These are phyloP conservation scores for Strobilomyces confusus DNA, from an alignment of 768 basidiomycete genomes.

Conservation along the genomic window DNA sequence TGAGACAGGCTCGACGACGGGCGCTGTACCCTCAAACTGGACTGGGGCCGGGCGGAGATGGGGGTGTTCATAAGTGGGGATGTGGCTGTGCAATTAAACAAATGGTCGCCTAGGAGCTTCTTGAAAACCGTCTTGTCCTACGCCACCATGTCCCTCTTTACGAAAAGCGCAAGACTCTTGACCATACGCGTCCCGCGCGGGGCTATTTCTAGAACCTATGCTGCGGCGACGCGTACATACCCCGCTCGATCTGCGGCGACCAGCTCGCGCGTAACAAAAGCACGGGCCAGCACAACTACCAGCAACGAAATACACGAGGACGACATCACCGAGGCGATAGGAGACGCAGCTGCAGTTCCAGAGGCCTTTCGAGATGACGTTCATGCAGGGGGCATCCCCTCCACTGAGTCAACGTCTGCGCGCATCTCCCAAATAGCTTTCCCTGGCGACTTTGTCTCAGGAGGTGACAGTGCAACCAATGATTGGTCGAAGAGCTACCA, in stretches of 20 bases:
- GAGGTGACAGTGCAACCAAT: constrained; percentile 30
- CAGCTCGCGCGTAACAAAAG: constrained; percentile 23
- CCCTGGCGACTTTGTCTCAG: constrained; percentile 26
- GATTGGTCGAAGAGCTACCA: constrained; percentile 91
- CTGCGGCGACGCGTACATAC: constrained; percentile 23
- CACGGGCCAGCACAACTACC: constrained; percentile 30
- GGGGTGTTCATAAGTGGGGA: constrained; percentile 23
- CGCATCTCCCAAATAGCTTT: constrained; percentile 21
- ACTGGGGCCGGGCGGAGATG: constrained; percentile 21
- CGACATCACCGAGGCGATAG: constrained; percentile 18
- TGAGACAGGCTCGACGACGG: constrained; percentile 38
- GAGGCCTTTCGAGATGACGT: constrained; percentile 13
- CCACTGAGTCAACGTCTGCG: constrained; percentile 8
- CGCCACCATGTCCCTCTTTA: constrained; percentile 24
- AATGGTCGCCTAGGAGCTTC: too few species aligned
- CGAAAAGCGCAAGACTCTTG: constrained; percentile 8
- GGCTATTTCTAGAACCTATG: constrained; percentile 13
- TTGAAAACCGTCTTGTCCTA: too few species aligned
- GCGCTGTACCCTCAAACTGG: constrained; percentile 19
- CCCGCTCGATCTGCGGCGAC: constrained; percentile 22
- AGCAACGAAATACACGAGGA: constrained; percentile 20
- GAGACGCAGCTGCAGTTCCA: constrained; percentile 14
- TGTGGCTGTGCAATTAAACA: constrained; percentile 1
- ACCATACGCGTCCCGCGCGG: constrained; percentile 5
- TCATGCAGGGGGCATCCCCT: constrained; percentile 15